Conservation (phyloP, 1,139 yeast genomes). For the Pichia sp. region DNA sequence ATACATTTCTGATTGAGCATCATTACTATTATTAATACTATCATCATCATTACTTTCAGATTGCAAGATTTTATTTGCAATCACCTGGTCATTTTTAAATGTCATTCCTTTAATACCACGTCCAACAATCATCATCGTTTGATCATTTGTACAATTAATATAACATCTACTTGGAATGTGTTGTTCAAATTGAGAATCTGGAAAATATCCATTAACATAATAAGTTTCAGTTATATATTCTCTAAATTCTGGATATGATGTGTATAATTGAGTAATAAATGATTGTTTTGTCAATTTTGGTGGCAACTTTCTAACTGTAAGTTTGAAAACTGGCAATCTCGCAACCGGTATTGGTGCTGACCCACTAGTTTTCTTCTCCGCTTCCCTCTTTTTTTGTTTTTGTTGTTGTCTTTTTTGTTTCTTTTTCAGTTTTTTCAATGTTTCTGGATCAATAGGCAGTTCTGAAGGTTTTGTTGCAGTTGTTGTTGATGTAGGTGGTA, state of each 20-base stretch:
- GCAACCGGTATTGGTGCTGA: background rate
- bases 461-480: background rate
- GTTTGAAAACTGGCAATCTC: conserved; percentile 16
- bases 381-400: conserved; percentile 1
- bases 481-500: background rate
- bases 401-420: conserved; percentile 1
- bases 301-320: conserved; percentile 35
- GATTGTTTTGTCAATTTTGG: conserved; percentile 30
- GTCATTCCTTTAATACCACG: conserved; percentile 10
- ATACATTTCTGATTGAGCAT: background rate
- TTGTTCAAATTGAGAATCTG: conserved; percentile 22
- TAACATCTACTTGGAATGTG: conserved; percentile 24
- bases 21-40: background rate
- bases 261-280: conserved; percentile 22
- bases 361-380: background rate
- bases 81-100: conserved; percentile 7
- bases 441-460: background rate
- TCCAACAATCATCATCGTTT: conserved; percentile 16
- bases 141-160: conserved; percentile 18
- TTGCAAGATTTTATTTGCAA: background rate
- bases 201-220: conserved; percentile 32
- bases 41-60: background rate
- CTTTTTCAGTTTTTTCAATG: background rate
- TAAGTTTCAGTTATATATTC: conserved; percentile 23
- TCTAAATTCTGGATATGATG: conserved; percentile 3